These are phyloP conservation scores for Stevia rebaudiana DNA, from an alignment of 140 eudicot genomes.

Conservation along the genomic window DNA sequence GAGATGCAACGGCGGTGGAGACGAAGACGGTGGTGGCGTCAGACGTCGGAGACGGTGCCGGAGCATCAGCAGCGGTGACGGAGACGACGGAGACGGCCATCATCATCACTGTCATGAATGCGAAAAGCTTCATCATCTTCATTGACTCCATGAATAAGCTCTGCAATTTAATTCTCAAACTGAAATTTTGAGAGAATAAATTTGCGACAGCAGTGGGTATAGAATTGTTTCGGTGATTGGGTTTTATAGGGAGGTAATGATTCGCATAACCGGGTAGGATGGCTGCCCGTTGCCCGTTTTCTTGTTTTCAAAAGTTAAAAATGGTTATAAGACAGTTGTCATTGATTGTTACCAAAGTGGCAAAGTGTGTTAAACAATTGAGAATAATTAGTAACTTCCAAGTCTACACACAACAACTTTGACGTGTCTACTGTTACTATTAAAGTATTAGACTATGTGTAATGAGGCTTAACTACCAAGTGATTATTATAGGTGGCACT, in stretches of 20 bases:
- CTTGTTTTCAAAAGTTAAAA: neutral
- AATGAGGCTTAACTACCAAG: too few relatives aligned
- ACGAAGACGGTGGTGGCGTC: conserved; percentile 36
- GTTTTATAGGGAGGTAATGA: conserved; percentile 11
- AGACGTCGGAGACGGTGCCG: conserved; percentile 29
- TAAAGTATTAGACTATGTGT: too few relatives aligned
- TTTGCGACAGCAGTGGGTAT: conserved; percentile 14
- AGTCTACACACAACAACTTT: too few relatives aligned
- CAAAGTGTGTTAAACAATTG: neutral
- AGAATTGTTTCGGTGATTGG: neutral
- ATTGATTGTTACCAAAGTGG: too few relatives aligned
- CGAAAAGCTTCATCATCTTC: conserved; percentile 32
- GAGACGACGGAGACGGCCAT: conserved; percentile 32
- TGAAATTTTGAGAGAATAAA: neutral
- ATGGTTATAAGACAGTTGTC: neutral
- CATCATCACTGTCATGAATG: conserved; percentile 13
- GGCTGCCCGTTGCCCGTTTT: conserved; percentile 23
- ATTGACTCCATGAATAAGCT: conserved; percentile 25
- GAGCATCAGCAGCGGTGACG: conserved; percentile 34
- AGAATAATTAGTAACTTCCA: too few relatives aligned
- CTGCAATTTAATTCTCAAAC: conserved; percentile 17
- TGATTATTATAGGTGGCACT: too few relatives aligned
- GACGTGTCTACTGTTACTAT: too few relatives aligned
- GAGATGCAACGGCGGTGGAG: conserved; percentile 39
- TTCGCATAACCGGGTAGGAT: neutral